phyloP scores from a whole-genome alignment of 2,329 filamentous ascomycete species.

The Arthrinium phaeospermum region DNA sequence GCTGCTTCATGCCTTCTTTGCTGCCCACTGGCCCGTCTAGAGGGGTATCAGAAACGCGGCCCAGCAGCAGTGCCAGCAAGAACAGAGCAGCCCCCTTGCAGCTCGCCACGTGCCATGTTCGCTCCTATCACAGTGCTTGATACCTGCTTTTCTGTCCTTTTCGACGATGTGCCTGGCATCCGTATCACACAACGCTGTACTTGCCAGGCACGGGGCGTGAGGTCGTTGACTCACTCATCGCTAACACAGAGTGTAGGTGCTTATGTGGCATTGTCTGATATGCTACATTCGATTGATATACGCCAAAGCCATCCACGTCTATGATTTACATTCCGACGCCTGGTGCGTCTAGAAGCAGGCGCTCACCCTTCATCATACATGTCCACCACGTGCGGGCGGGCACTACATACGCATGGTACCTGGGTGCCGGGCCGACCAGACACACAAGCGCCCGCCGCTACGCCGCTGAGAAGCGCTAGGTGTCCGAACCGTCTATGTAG shows the following conservation, averaged over 20 bases:
- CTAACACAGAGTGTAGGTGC: too few species aligned
- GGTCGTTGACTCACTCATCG: too few species aligned
- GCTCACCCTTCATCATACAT: too few species aligned
- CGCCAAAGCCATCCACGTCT: too few species aligned
- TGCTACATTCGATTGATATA: too few species aligned
- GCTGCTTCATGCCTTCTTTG: too few species aligned
- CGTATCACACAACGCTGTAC: background rate
- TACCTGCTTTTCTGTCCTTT: background rate
- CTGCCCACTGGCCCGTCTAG: background rate
- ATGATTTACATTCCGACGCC: too few species aligned
- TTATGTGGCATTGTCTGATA: too few species aligned
- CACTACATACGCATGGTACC: background rate
- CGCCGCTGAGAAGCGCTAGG: background rate
- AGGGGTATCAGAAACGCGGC: too few species aligned
- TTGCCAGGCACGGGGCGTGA: background rate
- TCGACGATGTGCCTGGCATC: too few species aligned
- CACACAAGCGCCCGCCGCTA: background rate
- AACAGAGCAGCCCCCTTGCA: background rate
- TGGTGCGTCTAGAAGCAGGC: too few species aligned
- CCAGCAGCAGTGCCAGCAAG: background rate
- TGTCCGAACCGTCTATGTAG: background rate
- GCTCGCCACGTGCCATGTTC: background rate
- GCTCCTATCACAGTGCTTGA: background rate
- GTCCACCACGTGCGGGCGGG: background rate
- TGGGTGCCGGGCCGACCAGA: background rate